Conservation (phyloP, 257 asterid species). For the Rhazya stricta region DNA sequence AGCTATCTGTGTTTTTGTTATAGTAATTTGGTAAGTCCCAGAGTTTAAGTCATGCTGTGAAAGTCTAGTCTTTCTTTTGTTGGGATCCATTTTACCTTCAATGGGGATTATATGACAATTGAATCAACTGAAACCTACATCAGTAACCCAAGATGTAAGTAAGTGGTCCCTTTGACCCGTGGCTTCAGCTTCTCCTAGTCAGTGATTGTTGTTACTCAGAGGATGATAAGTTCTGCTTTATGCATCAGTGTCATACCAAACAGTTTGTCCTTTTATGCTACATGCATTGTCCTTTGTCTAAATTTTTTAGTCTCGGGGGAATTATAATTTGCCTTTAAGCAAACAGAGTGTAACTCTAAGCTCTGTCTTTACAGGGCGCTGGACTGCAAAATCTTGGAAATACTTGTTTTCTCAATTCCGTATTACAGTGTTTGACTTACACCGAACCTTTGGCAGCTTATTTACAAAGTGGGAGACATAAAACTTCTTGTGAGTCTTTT, state of each 20-base stretch:
- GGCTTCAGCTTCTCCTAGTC: background rate
- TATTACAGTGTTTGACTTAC: conserved; percentile 89
- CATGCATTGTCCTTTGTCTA: background rate
- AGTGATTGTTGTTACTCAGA: background rate
- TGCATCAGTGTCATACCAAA: background rate
- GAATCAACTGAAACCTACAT: background rate
- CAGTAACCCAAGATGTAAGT: background rate
- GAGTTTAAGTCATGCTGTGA: background rate
- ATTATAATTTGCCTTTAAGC: conserved; percentile 6
- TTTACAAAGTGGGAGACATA: conserved; percentile 95
- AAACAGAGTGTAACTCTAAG: conserved; percentile 15
- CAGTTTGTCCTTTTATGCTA: background rate
- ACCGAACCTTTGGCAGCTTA: conserved; percentile 98
- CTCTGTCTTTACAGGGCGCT: conserved; percentile 69
- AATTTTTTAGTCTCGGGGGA: background rate
- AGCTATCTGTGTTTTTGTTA: background rate
- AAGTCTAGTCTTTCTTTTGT: background rate
- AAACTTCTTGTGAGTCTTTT: conserved; percentile 77
- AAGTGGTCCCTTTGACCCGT: background rate
- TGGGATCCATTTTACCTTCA: background rate
- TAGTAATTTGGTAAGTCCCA: background rate
- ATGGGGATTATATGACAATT: background rate
- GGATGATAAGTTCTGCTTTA: background rate
- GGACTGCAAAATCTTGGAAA: conserved; percentile 97
- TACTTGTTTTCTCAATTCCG: conserved; percentile 91